phyloP scores from a whole-genome alignment of 2,329 filamentous ascomycete species.

The Lasiodiplodia citricola region DNA sequence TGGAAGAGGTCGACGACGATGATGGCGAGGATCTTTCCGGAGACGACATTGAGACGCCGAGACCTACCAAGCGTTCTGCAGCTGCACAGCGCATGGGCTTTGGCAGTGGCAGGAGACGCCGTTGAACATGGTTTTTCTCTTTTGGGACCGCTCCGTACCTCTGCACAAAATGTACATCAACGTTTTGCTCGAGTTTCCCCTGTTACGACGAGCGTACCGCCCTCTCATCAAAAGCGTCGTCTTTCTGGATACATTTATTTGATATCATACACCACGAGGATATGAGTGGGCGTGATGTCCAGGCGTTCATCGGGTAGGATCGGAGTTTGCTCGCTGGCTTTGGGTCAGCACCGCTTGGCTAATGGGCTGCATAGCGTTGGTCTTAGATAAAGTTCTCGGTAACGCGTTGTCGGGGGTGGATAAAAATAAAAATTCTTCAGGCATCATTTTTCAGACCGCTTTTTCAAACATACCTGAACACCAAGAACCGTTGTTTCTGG shows the following conservation, averaged over 20 bases:
- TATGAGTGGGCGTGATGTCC: constrained; percentile 39
- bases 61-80: constrained; percentile 24
- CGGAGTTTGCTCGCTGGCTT: constrained; percentile 20
- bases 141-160: neutral
- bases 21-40: constrained; percentile 50
- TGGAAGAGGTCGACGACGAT: constrained; percentile 53
- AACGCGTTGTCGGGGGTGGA: constrained; percentile 11
- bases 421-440: constrained; percentile 2
- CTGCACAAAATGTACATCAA: constrained; percentile 22
- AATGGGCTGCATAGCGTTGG: constrained; percentile 26
- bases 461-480: neutral
- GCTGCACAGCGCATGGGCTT: constrained; percentile 27
- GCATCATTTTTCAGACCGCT: constrained; percentile 4
- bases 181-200: neutral
- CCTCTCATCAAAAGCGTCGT: constrained; percentile 24
- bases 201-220: neutral
- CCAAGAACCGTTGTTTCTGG: neutral
- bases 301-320: constrained; percentile 26
- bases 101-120: constrained; percentile 25
- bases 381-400: constrained; percentile 19
- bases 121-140: neutral
- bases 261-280: constrained; percentile 38
- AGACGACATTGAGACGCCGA: constrained; percentile 46
- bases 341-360: constrained; percentile 17
- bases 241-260: constrained; percentile 28